Base-by-base conservation (phyloP, 805 yeast genomes). In the Kodamaea kakaduensis region DNA sequence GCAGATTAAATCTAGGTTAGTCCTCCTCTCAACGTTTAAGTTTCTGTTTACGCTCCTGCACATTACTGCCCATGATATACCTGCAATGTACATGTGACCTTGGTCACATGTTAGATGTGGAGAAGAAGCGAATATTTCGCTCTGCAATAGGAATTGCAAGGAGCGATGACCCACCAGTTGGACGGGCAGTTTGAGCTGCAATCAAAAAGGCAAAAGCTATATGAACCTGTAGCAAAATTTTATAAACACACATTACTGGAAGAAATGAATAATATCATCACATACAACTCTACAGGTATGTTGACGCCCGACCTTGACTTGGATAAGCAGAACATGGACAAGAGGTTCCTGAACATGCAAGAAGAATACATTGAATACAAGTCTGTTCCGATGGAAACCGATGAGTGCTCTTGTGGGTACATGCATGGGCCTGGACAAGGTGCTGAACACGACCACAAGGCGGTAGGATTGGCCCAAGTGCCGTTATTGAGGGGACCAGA, bases 361-460 rank as follows among this genome's bases (percentile, higher is more conserved):
- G n/a, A n/a, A n/a, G n/a, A n/a, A n/a, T n/a, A n/a, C n/a, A n/a
- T n/a, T n/a, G n/a, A n/a, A n/a, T n/a, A n/a, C n/a, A n/a, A n/a
- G n/a, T n/a, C n/a, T n/a, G n/a, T n/a, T n/a, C n/a, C n/a, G n/a
- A 16, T 15, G 29, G 19, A 15, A 5, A 16, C 17, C 13, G 15
- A 13, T 9, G 46, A 38, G 17, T 45, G 50, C 28, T 37, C 42
- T 7, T 45, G 50, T 15, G 47, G 47, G 12, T 24, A 41, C 31
- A 26, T 45, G 16, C 50, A 45, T 20, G 50, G 50, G 4, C 47
- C 50, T 8, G 49, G 46, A 12, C 47, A 45, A 17, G 47, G 48
- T 6, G 28, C 23, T 12, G 31, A 37, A 18, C 41, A 37, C 31
- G 50, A 45, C 19, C 30, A 31, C 3, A 29, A 18, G 5, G 50